phyloP scores from a whole-genome alignment of 495 filamentous ascomycete species.

The Bathelium albidoporum region DNA sequence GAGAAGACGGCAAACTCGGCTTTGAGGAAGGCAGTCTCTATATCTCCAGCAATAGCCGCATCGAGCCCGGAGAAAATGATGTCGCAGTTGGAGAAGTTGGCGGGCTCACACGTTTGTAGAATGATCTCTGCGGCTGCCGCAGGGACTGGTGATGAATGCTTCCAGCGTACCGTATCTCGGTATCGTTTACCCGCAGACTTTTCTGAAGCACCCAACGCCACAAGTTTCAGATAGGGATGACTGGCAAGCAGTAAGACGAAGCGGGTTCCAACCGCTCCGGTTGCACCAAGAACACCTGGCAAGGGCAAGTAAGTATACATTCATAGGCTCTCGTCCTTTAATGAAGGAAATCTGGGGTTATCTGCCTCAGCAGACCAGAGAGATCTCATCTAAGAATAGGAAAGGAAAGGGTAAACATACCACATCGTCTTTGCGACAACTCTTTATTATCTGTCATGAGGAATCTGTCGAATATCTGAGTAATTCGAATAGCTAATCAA shows the following conservation, averaged over 20 bases:
- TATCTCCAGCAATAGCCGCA: constrained; percentile 29
- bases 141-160: constrained; percentile 27
- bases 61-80: constrained; percentile 31
- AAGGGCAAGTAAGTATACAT: neutral
- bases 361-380: neutral
- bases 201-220: constrained; percentile 30
- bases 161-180: constrained; percentile 29
- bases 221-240: constrained; percentile 28
- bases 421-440: neutral
- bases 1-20: constrained; percentile 29
- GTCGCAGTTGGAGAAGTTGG: constrained; percentile 29
- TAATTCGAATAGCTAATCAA: too few species aligned
- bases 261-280: constrained; percentile 31
- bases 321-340: too few species aligned
- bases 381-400: neutral
- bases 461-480: too few species aligned
- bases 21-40: constrained; percentile 33
- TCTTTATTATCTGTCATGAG: neutral
- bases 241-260: constrained; percentile 31
- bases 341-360: too few species aligned
- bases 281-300: constrained; percentile 30
- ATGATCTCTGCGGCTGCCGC: constrained; percentile 24
- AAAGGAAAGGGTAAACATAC: neutral
- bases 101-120: constrained; percentile 24
- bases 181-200: constrained; percentile 32